Base-by-base conservation (phyloP, 1,284 basidiomycete species). In the Pseudozyma flocculosa region DNA sequence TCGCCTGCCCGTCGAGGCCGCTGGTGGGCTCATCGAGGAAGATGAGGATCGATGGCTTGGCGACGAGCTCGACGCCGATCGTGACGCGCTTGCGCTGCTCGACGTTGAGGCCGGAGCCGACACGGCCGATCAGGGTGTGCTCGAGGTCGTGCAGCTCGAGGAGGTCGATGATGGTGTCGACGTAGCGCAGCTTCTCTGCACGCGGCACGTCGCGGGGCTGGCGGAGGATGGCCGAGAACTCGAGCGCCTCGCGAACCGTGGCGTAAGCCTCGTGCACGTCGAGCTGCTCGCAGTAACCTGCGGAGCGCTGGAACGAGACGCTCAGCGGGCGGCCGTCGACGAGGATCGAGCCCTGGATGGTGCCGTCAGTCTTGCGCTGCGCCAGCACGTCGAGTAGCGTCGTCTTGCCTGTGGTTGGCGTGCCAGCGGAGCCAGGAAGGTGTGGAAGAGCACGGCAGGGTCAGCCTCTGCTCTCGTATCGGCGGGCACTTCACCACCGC, bases 1-100 rank as follows among this genome's bases (percentile, higher is more conserved):
- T 54, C 2, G 58, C 49, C 43, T 61, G 54, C 14, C 48, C 63
- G 21, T 70, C 70, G 22, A 72, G 51, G 42, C 72, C 70, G 1
- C 66, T 69, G 8, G 70, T 73, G 17, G 70, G 72, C 51, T 75
- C 72, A 43, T 75, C 72, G 13, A 75, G 42, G 69, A 75, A 75
- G 11, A 75, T 67, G 8, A 75, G 59, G 22, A 73, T 55, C 49
- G 50, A 54, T 3, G 70, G 70, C 30, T 68, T 70, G 26, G 70
- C 66, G 4, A 68, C 69, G 2, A 73, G 61, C 57, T 73, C 70
- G 11, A 73, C 70, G 24, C 55, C 70, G 38, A 73, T 73, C 36
- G 71, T 72, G 14, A 71, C 43, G 1, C 66, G 62, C 54, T 73
- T 73, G 43, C 71, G 69, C 41, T 73, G 63, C 34, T 65, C 71